Conservation (phyloP, 2,329 filamentous ascomycete species). For the Colletotrichum acutatum region DNA sequence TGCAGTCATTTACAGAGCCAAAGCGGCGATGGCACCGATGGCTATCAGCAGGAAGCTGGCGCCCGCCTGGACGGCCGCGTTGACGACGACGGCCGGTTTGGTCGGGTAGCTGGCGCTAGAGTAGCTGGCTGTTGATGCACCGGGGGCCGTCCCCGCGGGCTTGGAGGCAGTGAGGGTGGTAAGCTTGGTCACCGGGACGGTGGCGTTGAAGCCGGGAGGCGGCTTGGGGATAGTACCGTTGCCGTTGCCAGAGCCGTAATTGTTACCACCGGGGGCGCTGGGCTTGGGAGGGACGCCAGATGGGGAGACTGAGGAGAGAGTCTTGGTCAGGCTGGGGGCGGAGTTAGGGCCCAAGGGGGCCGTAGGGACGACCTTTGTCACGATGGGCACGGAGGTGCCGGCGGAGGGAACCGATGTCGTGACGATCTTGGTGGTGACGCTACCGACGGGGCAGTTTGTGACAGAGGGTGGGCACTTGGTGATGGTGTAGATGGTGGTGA, state of each 20-base stretch:
- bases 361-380: constrained; percentile 12
- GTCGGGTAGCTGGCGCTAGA: constrained; percentile 19
- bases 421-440: constrained; percentile 53
- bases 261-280: constrained; percentile 41
- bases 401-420: constrained; percentile 33
- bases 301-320: background rate
- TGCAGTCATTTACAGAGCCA: background rate
- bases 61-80: constrained; percentile 23
- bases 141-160: constrained; percentile 25
- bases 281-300: constrained; percentile 24
- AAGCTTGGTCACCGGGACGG: background rate
- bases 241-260: constrained; percentile 37
- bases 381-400: background rate
- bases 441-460: constrained; percentile 49
- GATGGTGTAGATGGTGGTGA: constrained; percentile 61
- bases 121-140: constrained; percentile 10
- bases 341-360: background rate
- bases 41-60: constrained; percentile 31
- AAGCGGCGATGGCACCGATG: constrained; percentile 12
- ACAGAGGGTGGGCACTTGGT: constrained; percentile 63
- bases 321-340: background rate
- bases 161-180: constrained; percentile 16
- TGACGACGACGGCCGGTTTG: constrained; percentile 17
- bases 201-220: constrained; percentile 8
- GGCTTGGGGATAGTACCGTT: background rate